phyloP scores from a whole-genome alignment of 2,329 filamentous ascomycete genomes.

The Emericellopsis cladophorae region DNA sequence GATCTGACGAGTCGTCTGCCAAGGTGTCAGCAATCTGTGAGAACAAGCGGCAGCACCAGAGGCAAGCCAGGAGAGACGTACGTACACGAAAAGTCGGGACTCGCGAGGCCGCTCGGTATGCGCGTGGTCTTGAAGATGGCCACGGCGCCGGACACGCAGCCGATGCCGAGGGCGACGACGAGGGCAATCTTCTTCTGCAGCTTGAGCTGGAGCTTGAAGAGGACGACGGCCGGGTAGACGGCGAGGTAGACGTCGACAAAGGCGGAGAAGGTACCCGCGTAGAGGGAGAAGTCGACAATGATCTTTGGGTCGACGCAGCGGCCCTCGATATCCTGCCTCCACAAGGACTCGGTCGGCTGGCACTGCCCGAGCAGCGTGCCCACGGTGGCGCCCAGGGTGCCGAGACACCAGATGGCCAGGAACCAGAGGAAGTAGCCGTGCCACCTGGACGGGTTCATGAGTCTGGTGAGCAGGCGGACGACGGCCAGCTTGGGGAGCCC shows the following conservation, averaged over 20 bases:
- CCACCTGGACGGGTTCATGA: conserved; percentile 20
- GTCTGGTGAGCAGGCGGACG: conserved; percentile 20
- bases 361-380: conserved; percentile 29
- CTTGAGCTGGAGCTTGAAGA: conserved; percentile 22
- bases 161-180: conserved; percentile 22
- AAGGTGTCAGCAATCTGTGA: not conserved
- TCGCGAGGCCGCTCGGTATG: conserved; percentile 10
- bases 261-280: conserved; percentile 21
- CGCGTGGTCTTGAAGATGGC: conserved; percentile 18
- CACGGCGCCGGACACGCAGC: conserved; percentile 18
- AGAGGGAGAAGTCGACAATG: conserved; percentile 25
- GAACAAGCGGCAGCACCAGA: too few species aligned
- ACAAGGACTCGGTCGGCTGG: conserved; percentile 21
- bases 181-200: conserved; percentile 26
- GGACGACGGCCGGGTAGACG: conserved; percentile 23
- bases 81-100: conserved; percentile 14
- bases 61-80: not conserved
- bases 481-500: conserved; percentile 27
- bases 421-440: conserved; percentile 23
- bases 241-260: conserved; percentile 28
- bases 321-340: conserved; percentile 20
- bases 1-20: conserved; percentile 15
- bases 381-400: conserved; percentile 19
- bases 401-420: conserved; percentile 15
- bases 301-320: conserved; percentile 20